Base-by-base conservation (phyloP, 257 asterid species). In the Ocimum tenuiflorum region DNA sequence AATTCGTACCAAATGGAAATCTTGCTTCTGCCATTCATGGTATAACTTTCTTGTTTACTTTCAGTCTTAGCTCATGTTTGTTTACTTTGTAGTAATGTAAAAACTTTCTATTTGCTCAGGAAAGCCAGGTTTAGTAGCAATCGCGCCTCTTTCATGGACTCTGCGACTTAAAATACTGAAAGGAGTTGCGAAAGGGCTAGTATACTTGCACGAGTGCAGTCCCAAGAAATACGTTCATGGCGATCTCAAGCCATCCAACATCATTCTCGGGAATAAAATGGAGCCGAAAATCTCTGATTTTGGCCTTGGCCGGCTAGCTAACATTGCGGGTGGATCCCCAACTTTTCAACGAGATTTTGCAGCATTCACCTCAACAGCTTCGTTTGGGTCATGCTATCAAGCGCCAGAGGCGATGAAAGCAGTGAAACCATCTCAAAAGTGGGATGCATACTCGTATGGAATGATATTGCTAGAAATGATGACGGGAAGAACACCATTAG, bases 161-260 rank as follows among this genome's bases (percentile, higher is more conserved):
- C 56, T 69, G 27, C 69, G 96, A 18, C 72, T 88, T 78, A 94
- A 77, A 48, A 79, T 94, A 66, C 86, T 86, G 85, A 90, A 82
- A 79, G 99, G 99, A 51, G 85, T 84, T 13, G 96, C 97, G 2
- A 85, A 73, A 73, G 96, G 99, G 17, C 68, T 94, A 57, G 78
- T 77, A 45, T 85, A 81, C 75, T 81, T 94, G 52, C 99, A 94
- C 3, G 99, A 94, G 58, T 90, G 73, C 46, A 94, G 97, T 63
- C 97, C 99, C 36, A 90, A 88, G 38, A 94, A 94, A 68, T 94
- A 88, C 38, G 97, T 94, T 9, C 99, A 90, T 31, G 97, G 99
- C 1, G 95, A 94, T 74, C 73, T 90, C 4, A 90, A 94, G 65
- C 99, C 99, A 14, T 87, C 99, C 11, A 94, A 94, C 51, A 75